Evolutionary conservation across 345 rosid species (phyloP), one percentile per base, ranked within the genome.

Genomic region (Eutrema japonicum): DNA sequence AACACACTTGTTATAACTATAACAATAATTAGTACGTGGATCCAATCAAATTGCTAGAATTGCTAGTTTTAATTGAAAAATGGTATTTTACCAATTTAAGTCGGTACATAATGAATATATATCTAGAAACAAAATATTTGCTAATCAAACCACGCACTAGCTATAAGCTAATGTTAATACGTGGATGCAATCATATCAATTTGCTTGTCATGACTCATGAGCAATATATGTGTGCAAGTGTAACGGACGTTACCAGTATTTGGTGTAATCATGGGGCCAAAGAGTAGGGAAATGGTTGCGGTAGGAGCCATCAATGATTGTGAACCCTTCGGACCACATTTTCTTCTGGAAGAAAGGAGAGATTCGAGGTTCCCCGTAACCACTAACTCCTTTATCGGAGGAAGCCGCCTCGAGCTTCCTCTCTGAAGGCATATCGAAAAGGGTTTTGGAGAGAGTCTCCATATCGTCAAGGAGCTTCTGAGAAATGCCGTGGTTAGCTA

Each of bases 271-370:
- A 48, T 82, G 82, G 11, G 98, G 96, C 99, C 99, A 95, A 75
- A 92, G 88, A 72, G 79, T 77, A 71, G 68, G 74, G 59, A 91
- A 91, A 64, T 95, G 96, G 36, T 92, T 84, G 11, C 72, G 70
- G 1, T 93, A 94, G 2, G 94, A 86, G 45, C 85, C 66, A 46
- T 64, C 97, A 7, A 78, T 75, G 13, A 95, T 74, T 48, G 99
- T 88, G 80, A 92, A 90, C 6, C 99, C 98, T 71, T 92, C 98
- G 7, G 93, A 88, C 99, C 99, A 95, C 96, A 95, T 88, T 51
- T 75, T 85, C 85, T 90, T 95, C 14, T 92, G 77, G 58, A 92
- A 95, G 72, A 88, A 90, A 32, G 85, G 66, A 8, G 98, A 84
- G 32, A 90, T 87, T 48, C 87, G 84, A 0, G 96, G 89, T 4